A percentile compares a stretch with the other conserved stretches of the same genome.
phyloP scores from a whole-genome alignment of 768 basidiomycete genomes.

The Amanita brunnescens region DNA sequence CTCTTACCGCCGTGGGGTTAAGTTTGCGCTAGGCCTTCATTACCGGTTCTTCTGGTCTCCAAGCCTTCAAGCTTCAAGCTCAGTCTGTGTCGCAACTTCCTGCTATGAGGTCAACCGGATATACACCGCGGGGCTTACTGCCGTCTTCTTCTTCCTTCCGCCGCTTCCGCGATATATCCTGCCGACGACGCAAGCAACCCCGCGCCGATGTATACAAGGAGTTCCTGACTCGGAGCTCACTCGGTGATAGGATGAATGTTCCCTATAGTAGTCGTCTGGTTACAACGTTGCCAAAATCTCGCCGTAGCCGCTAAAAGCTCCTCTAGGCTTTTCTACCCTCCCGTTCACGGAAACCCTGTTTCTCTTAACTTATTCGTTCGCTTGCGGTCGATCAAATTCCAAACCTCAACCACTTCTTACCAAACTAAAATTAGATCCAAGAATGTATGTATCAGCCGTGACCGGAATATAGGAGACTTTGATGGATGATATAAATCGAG shows the following conservation, averaged over 20 bases:
- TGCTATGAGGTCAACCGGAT: too few species aligned
- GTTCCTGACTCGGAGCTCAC: neutral
- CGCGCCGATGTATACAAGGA: neutral
- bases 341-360: neutral
- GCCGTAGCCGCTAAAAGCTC: too few species aligned
- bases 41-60: neutral
- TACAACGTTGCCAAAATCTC: neutral
- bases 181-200: neutral
- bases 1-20: too few species aligned
- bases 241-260: neutral
- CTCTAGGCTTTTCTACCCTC: neutral
- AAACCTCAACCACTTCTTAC: neutral
- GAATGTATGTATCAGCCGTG: neutral
- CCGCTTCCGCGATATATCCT: neutral
- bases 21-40: neutral
- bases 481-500: neutral
- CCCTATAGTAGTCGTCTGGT: neutral
- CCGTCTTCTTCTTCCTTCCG: neutral
- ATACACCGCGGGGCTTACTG: neutral
- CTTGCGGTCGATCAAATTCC: neutral
- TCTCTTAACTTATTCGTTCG: too few species aligned
- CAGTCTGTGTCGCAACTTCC: neutral
- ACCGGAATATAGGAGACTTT: neutral
- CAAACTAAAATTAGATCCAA: neutral
- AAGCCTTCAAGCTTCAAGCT: neutral